Percentiles rank a stretch among this genome's conserved stretches.
phyloP scores from a whole-genome alignment of 495 filamentous ascomycete genomes.

The Penicilliopsis zonata region DNA sequence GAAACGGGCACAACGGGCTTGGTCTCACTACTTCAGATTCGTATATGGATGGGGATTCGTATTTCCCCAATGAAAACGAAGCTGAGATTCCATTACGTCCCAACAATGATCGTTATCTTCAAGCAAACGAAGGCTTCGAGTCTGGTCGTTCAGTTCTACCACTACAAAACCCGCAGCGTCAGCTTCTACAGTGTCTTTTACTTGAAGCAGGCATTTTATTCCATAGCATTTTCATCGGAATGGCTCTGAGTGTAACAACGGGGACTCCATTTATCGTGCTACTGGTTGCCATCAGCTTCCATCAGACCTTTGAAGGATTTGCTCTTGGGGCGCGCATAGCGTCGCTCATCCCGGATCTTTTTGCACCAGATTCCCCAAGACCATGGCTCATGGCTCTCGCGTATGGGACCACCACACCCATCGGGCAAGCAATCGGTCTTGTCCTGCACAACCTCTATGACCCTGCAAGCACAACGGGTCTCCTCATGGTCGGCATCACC shows the following conservation, averaged over 20 bases:
- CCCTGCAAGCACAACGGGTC: constrained; percentile 64
- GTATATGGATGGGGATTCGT: constrained; percentile 10
- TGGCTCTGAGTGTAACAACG: constrained; percentile 75
- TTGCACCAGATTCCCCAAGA: constrained; percentile 35
- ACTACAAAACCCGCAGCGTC: constrained; percentile 37
- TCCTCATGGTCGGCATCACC: constrained; percentile 86
- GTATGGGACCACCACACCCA: constrained; percentile 81
- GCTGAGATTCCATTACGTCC: constrained; percentile 1
- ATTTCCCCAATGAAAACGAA: constrained; percentile 7
- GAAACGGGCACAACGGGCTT: constrained; percentile 18
- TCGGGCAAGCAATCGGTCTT: constrained; percentile 83
- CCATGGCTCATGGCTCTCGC: constrained; percentile 96
- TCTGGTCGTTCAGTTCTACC: constrained; percentile 10
- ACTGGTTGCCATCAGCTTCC: constrained; percentile 70
- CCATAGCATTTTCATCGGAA: constrained; percentile 81
- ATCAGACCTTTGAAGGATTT: constrained; percentile 75
- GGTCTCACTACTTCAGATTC: constrained; percentile 18
- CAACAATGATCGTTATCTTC: constrained; percentile 8
- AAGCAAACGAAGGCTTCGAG: constrained; percentile 5
- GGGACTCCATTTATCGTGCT: constrained; percentile 70
- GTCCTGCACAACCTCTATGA: constrained; percentile 75
- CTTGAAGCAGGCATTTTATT: constrained; percentile 80
- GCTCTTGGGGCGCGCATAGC: constrained; percentile 65
- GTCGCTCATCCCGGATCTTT: constrained; percentile 42
- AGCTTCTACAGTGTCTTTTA: constrained; percentile 66